These are phyloP conservation scores for Aspergillus haitiensis DNA, from an alignment of 495 filamentous ascomycete genomes.

Conservation along the genomic window DNA sequence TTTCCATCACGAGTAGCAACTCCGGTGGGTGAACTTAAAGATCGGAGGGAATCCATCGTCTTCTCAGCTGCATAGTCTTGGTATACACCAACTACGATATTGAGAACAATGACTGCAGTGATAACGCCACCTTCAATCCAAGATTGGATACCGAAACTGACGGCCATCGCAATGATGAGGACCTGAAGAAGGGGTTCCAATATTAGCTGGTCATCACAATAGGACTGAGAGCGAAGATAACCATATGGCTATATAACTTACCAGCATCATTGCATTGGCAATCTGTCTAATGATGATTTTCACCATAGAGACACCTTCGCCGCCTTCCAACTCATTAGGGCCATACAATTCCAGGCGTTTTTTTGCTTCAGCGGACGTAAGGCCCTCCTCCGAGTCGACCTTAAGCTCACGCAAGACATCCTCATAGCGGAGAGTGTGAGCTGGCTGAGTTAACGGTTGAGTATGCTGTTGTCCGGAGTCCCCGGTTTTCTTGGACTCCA, in stretches of 20 bases:
- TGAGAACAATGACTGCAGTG: constrained; percentile 62
- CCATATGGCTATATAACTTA: constrained; percentile 26
- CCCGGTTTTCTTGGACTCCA: constrained; percentile 22
- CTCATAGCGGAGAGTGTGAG: constrained; percentile 60
- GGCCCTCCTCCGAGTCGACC: constrained; percentile 61
- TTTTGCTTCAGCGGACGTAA: constrained; percentile 56
- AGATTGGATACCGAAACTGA: constrained; percentile 66
- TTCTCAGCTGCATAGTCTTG: constrained; percentile 74
- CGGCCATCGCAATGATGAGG: constrained; percentile 67
- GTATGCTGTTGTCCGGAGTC: constrained; percentile 8
- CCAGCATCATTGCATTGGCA: constrained; percentile 68
- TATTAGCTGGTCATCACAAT: no score
- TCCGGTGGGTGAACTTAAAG: constrained; percentile 62
- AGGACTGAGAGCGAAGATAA: no score
- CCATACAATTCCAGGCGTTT: constrained; percentile 57
- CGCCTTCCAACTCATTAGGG: constrained; percentile 60
- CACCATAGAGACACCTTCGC: constrained; percentile 54
- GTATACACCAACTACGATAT: constrained; percentile 67
- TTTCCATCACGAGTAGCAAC: constrained; percentile 56
- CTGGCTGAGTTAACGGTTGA: constrained; percentile 53
- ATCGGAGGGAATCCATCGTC: constrained; percentile 71
- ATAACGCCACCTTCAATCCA: constrained; percentile 74
- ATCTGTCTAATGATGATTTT: constrained; percentile 62
- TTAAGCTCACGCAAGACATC: constrained; percentile 58
- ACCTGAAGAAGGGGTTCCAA: constrained; percentile 40